Evolutionary conservation across 2,329 filamentous ascomycete species (phyloP).

Genomic region (Aspergillus terreus): DNA sequence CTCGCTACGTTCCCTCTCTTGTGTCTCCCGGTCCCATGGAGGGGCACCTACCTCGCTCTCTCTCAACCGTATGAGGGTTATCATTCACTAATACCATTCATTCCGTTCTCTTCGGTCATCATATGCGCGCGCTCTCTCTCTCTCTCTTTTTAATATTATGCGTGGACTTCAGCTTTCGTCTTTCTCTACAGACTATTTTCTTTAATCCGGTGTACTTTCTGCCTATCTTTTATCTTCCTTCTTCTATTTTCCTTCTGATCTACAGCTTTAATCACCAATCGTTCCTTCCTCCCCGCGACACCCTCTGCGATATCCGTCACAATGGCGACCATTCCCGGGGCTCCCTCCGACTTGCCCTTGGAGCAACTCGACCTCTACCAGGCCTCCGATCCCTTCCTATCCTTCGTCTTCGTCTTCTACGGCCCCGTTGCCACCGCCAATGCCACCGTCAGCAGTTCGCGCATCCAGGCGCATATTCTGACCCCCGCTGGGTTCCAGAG

Average conservation of each 20-base stretch:
- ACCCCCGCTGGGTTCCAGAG: slow-evolving; percentile 83
- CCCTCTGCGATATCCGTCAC: slow-evolving; percentile 25
- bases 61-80: slow-evolving; percentile 15
- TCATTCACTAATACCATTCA: slow-evolving; percentile 12
- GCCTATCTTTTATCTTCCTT: background rate
- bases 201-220: background rate
- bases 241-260: slow-evolving; percentile 1
- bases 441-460: slow-evolving; percentile 80
- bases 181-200: slow-evolving; percentile 7
- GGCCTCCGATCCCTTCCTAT: slow-evolving; percentile 77
- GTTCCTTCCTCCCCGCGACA: slow-evolving; percentile 6
- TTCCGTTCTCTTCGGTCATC: slow-evolving; percentile 6
- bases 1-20: slow-evolving; percentile 7
- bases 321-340: slow-evolving; percentile 81
- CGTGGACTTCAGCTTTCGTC: slow-evolving; percentile 5
- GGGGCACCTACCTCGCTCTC: slow-evolving; percentile 16
- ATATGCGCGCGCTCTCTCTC: too few relatives aligned
- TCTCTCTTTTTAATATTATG: slow-evolving; percentile 13
- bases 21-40: slow-evolving; percentile 17
- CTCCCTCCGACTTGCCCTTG: slow-evolving; percentile 70
- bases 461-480: slow-evolving; percentile 92
- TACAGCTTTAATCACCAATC: slow-evolving; percentile 4
- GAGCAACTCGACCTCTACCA: slow-evolving; percentile 85
- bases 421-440: slow-evolving; percentile 87
- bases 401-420: slow-evolving; percentile 82